These are phyloP conservation scores for Ustilago tritici DNA, from an alignment of 1,284 basidiomycete genomes.

Conservation along the genomic window DNA sequence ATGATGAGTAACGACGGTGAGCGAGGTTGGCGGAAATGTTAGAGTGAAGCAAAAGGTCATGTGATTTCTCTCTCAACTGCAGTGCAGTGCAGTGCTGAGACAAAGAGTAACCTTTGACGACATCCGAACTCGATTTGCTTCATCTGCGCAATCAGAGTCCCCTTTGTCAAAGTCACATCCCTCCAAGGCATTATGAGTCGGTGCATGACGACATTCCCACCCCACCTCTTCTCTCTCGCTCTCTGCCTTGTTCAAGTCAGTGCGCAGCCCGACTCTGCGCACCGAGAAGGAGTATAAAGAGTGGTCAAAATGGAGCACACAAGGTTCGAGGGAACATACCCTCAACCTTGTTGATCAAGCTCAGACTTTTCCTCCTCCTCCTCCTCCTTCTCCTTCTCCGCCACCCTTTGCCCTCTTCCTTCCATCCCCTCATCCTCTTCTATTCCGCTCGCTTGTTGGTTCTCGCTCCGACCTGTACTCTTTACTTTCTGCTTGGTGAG, in stretches of 20 bases:
- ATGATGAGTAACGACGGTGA: no score
- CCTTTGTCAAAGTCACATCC: background rate
- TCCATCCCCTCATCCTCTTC: background rate
- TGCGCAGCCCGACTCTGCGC: background rate
- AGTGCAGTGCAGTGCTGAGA: background rate
- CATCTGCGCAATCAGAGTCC: background rate
- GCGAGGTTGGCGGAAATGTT: no score
- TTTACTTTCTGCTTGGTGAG: background rate
- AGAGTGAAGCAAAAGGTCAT: no score
- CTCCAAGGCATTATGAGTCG: background rate
- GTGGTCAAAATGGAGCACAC: background rate
- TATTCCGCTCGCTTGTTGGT: background rate
- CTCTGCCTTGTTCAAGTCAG: background rate
- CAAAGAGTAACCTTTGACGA: background rate
- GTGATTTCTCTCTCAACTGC: no score
- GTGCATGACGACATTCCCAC: background rate
- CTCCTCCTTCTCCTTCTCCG: background rate
- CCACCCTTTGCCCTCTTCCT: background rate
- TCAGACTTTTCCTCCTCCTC: constrained; percentile 2
- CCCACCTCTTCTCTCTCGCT: background rate
- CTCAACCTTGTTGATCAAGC: constrained; percentile 39
- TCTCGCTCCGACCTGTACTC: background rate
- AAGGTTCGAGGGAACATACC: constrained; percentile 21
- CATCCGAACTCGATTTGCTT: background rate
- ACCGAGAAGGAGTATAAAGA: constrained; percentile 8